Conservation (phyloP, 805 yeast genomes). For the Starmerella bombi region DNA sequence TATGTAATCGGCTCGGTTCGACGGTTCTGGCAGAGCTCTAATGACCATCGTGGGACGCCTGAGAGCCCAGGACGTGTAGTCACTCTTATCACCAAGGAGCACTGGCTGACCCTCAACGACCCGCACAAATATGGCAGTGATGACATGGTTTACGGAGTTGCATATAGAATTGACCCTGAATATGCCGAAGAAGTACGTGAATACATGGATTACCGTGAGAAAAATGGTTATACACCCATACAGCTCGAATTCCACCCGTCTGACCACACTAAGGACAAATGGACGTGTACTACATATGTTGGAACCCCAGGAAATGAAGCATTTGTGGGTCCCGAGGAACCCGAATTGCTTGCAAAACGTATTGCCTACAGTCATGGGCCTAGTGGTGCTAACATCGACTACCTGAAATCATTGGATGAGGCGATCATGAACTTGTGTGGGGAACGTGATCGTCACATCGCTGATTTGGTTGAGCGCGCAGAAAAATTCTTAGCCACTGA, state of each 20-base stretch:
- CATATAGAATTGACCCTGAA: conserved; percentile 62
- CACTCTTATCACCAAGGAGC: conserved; percentile 51
- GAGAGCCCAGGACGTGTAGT: conserved; percentile 82
- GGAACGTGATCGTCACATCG: conserved; percentile 35
- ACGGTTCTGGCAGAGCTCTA: conserved; percentile 82
- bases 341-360: conserved; percentile 44
- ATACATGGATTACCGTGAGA: conserved; percentile 71
- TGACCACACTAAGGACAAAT: conserved; percentile 20
- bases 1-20: conserved; percentile 62
- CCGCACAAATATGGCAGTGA: conserved; percentile 30
- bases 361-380: conserved; percentile 56
- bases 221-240: conserved; percentile 72
- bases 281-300: conserved; percentile 58
- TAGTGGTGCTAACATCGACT: conserved; percentile 69
- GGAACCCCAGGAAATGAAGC: conserved; percentile 73
- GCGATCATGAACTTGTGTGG: conserved; percentile 35
- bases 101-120: conserved; percentile 37
- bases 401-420: conserved; percentile 41
- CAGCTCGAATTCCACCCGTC: conserved; percentile 48
- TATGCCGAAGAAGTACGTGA: conserved; percentile 47
- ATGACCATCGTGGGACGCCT: conserved; percentile 83
- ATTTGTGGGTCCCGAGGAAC: conserved; percentile 69
- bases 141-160: conserved; percentile 55
- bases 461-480: conserved; percentile 27
- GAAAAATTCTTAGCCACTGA: too few species aligned